Base-by-base conservation (phyloP, 2,329 filamentous ascomycete genomes). In the Pseudogymnoascus pannorum region DNA sequence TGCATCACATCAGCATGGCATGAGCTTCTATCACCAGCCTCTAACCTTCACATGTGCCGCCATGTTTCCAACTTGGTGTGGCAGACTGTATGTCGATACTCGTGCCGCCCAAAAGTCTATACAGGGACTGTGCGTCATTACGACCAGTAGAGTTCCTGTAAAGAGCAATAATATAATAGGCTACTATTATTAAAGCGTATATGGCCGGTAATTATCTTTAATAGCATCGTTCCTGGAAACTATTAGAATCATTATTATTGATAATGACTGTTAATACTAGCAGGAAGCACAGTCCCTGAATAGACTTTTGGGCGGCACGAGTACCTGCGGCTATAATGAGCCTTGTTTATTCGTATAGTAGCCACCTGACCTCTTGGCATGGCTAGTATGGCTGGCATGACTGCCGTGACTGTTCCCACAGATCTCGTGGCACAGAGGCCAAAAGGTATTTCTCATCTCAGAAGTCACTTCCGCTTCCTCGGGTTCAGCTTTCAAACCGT, bases 401-500 rank as follows among this genome's bases (percentile, higher is more conserved):
- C 40, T 44, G 40, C 6, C 40, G n/a, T 44, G 40, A n/a, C 40
- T 44, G 38, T 7, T 31, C 11, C 26, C 48, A 31, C n/a, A 31
- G 11, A 54, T 54, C 48, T 54, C 48, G 48, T 54, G 48, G 31
- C 26, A 31, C 26, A 18, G 44, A 31, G 2, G 48, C 48, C 24
- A 54, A 54, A 54, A 18, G 2, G 9, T 31, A 31, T 54, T 54
- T 14, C 24, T 31, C n/a, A 54, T 54, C 48, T 54, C 48, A 8
- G 24, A 54, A 54, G 48, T 54, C 48, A 31, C 48, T 14, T 31
- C 24, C 9, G 31, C 48, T 18, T 31, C 48, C n/a, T 26, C 4
- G n/a, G 18, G 24, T 18, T 72, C 68, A 72, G 58, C 62, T 69
- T 16, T 73, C 71, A 60, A 73, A 73, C 60, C 71, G 66, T 3